phyloP scores from a whole-genome alignment of 352 stramenopile genomes.

The Globisporangium viniferum region DNA sequence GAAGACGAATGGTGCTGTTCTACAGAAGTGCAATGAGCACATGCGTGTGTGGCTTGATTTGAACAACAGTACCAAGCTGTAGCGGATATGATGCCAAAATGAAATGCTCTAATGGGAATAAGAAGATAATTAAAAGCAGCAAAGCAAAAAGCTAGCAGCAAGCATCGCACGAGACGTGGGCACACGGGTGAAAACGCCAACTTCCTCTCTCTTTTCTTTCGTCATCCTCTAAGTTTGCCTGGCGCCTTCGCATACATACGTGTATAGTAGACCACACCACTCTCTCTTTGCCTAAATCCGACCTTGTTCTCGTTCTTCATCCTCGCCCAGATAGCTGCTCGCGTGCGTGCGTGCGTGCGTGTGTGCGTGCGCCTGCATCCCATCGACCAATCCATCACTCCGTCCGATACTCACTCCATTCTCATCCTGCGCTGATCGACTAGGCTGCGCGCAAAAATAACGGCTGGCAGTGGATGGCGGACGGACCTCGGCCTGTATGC shows the following conservation, averaged over 20 bases:
- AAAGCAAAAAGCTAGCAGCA: no score
- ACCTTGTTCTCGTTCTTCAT: neutral
- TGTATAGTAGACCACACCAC: slow-evolving; percentile 12
- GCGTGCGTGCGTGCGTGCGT: slow-evolving; percentile 1
- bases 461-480: neutral
- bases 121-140: no score
- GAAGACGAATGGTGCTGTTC: no score
- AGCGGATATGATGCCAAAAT: no score
- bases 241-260: slow-evolving; percentile 18
- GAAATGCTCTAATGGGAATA: no score
- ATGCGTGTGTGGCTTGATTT: no score
- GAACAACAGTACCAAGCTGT: no score
- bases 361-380: neutral
- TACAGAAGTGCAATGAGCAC: no score
- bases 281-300: neutral
- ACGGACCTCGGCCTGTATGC: neutral
- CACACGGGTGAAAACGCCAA: slow-evolving; percentile 6
- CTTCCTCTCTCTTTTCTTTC: slow-evolving; percentile 11
- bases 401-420: neutral
- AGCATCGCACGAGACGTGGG: no score
- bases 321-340: slow-evolving; percentile 4
- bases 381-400: neutral
- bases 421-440: neutral
- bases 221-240: slow-evolving; percentile 7
- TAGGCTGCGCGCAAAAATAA: neutral